phyloP scores from a whole-genome alignment of 2,329 filamentous ascomycete species.

The Beauveria varroae region DNA sequence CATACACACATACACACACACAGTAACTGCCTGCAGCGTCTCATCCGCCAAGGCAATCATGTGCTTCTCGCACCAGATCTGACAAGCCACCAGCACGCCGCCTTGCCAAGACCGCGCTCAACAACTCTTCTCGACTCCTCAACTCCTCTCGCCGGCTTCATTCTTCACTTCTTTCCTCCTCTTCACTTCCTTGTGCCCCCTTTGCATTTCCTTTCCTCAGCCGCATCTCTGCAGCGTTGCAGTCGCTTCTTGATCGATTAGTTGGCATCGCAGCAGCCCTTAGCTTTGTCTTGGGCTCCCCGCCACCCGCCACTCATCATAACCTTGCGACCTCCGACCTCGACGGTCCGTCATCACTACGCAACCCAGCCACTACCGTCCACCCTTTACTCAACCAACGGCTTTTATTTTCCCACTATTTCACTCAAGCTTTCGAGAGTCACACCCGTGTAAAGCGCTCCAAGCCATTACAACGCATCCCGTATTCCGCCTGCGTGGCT shows the following conservation, averaged over 20 bases:
- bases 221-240: neutral
- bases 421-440: neutral
- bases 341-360: conserved; percentile 6
- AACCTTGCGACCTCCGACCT: neutral
- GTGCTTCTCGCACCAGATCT: conserved; percentile 10
- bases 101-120: conserved; percentile 9
- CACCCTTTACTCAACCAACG: neutral
- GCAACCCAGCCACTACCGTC: neutral
- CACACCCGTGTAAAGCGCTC: no score
- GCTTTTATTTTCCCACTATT: neutral
- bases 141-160: neutral
- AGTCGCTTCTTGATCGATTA: neutral
- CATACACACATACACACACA: no score
- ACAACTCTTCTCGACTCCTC: neutral
- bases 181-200: neutral
- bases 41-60: conserved; percentile 4
- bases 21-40: neutral
- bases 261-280: neutral
- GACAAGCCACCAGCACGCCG: neutral
- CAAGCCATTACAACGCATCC: neutral
- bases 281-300: neutral
- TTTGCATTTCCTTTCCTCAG: neutral
- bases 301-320: neutral
- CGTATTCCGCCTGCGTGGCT: neutral
- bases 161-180: neutral